Conservation (phyloP, 2,329 filamentous ascomycete species). For the Phyllosticta citriasiana region DNA sequence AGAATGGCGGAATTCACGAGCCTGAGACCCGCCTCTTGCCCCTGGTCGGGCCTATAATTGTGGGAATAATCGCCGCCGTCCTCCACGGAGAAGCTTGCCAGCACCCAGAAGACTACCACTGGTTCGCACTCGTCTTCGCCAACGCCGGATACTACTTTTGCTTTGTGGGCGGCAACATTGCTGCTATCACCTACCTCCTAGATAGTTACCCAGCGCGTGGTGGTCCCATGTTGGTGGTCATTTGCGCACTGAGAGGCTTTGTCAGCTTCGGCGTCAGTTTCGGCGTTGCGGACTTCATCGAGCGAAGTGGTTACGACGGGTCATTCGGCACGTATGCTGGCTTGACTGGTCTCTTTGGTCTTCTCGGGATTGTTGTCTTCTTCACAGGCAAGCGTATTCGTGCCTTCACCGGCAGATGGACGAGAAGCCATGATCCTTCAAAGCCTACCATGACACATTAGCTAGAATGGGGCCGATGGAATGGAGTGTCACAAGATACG, state of each 20-base stretch:
- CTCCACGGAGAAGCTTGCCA: conserved; percentile 29
- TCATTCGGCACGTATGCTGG: conserved; percentile 23
- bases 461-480: neutral
- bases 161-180: conserved; percentile 35
- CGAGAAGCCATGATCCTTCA: conserved; percentile 13
- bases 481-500: neutral
- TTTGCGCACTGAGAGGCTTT: conserved; percentile 37
- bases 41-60: conserved; percentile 27
- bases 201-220: conserved; percentile 36
- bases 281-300: conserved; percentile 26
- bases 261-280: conserved; percentile 36
- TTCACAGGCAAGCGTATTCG: conserved; percentile 24
- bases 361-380: conserved; percentile 21
- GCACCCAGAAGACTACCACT: conserved; percentile 26
- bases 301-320: conserved; percentile 23
- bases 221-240: conserved; percentile 35
- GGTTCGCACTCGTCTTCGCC: conserved; percentile 25
- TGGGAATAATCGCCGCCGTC: conserved; percentile 29
- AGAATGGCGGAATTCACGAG: conserved; percentile 33
- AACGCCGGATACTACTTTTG: conserved; percentile 25
- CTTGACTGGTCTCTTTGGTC: conserved; percentile 20
- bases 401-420: conserved; percentile 21
- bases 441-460: conserved; percentile 2
- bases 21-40: conserved; percentile 31
- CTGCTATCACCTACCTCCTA: conserved; percentile 35